Evolutionary conservation across 495 filamentous ascomycete species (phyloP), one percentile per base, ranked within the genome.

Genomic region (Neurospora sublineolata): DNA sequence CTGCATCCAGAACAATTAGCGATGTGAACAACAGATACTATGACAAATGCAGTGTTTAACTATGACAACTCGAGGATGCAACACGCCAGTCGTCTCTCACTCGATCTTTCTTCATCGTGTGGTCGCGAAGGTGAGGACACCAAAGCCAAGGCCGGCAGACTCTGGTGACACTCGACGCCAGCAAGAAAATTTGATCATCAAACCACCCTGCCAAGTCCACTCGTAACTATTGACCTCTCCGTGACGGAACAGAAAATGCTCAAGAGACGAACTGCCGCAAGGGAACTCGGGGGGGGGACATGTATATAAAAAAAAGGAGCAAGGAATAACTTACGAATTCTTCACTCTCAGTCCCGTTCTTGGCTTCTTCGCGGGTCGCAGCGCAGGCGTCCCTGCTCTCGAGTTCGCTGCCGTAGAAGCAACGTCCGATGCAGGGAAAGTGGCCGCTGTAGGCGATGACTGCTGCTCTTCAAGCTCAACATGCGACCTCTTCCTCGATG

Each of bases 321-420:
- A 14, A 30, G 6, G 46, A 27, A 58, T 67, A 72, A 89, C 89
- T 87, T 83, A 92, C 89, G 89, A 92, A 75, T 83, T 88, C 82
- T 91, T 92, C 72, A 90, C 85, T 64, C 88, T 86, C 71, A 89
- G 83, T 70, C 87, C 84, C 67, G 83, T 85, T 74, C 86, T 86
- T 20, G 80, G 75, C 74, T 83, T 87, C 80, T 89, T 89, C 72
- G 81, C 78, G 40, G 88, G 82, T 44, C 86, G 84, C 46, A 82
- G 76, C 18, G 79, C 81, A 11, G 88, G 88, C 18, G 88, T 90
- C 37, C 81, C 84, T 12, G 87, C 87, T 74, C 88, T 84, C 20
- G 87, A 88, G 69, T 80, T 82, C 38, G 81, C 78, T 14, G 80
- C 77, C 8, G 84, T 86, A 37, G 80, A 83, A 27, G 82, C 78